Evolutionary conservation across 176 grass and related monocot species (phyloP).

Genomic region (Triticum timopheevii): DNA sequence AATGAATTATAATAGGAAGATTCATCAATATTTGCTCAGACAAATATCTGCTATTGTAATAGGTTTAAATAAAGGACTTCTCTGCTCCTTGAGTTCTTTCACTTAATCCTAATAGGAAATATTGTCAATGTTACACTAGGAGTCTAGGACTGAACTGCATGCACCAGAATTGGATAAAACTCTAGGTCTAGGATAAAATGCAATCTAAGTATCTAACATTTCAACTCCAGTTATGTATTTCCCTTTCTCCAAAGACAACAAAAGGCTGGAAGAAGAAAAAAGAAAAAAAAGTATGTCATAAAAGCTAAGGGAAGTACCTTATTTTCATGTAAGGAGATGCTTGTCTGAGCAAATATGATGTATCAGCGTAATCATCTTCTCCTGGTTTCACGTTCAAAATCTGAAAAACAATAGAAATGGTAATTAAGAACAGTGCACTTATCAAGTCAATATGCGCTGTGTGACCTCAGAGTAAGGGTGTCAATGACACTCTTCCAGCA

Average conservation of each 20-base stretch:
- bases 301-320: conserved; percentile 52
- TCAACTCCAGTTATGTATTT: neutral
- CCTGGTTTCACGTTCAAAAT: conserved; percentile 89
- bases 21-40: neutral
- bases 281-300: neutral
- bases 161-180: neutral
- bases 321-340: conserved; percentile 99
- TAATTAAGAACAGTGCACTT: neutral
- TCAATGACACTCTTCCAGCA: neutral
- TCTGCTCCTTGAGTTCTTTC: neutral
- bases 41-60: neutral
- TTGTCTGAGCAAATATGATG: conserved; percentile 93
- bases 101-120: neutral
- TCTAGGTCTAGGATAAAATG: neutral
- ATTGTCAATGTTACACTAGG: neutral
- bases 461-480: neutral
- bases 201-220: neutral
- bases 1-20: neutral
- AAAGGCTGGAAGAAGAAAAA: neutral
- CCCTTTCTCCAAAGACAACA: neutral
- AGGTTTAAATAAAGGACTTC: neutral
- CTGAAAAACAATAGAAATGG: conserved; percentile 31
- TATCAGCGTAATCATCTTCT: conserved; percentile 82
- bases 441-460: neutral
- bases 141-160: neutral